Evolutionary conservation across 202 grass and related monocot genomes (phyloP), one percentile per base, ranked within the genome.

Genomic region (Cymbopogon flexuosus): DNA sequence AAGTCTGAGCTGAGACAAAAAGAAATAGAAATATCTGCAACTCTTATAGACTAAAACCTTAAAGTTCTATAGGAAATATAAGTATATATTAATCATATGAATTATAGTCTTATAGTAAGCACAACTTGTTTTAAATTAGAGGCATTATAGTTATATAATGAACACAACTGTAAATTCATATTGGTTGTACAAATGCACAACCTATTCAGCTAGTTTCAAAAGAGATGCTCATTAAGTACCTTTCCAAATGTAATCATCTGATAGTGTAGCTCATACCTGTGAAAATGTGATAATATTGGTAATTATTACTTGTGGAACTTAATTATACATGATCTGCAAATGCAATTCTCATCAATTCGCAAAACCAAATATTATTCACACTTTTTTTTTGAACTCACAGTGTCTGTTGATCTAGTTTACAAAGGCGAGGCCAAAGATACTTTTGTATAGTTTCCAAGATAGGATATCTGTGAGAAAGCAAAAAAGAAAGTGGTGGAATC

Each of bases 231-330:
- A 79, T 36, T 67, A 45, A 74, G 65, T 99, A 99, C 96, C 92
- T 99, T 96, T 62, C 96, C 96, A 76, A 95, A 99, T 73, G 96
- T 99, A 80, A 99, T 99, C 96, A 99, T 93, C 47, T 96, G 96
- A 86, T 99, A 99, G 82, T 99, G 96, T 79, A 99, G 88, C 73
- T 99, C 96, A 77, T 99, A 99, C 84, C 90, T 96, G 83, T 78
- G 61, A 75, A 95, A 77, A 30, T 47, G 36, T 84, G 14, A 82
- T 61, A 65, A 62, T 86, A 85, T 76, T 67, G 51, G 70, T 40
- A 76, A 47, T 19, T 68, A 65, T 81, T 68, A 40, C 5, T 67
- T 6, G 45, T 45, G 23, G 35, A 70, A 40, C 11, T 65, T 81
- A 47, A 39, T 79, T 41, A 54, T 68, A 73, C 16, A 85, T 72